Evolutionary conservation across 2,329 filamentous ascomycete species (phyloP).

Genomic region (Aspergillus neoniger): DNA sequence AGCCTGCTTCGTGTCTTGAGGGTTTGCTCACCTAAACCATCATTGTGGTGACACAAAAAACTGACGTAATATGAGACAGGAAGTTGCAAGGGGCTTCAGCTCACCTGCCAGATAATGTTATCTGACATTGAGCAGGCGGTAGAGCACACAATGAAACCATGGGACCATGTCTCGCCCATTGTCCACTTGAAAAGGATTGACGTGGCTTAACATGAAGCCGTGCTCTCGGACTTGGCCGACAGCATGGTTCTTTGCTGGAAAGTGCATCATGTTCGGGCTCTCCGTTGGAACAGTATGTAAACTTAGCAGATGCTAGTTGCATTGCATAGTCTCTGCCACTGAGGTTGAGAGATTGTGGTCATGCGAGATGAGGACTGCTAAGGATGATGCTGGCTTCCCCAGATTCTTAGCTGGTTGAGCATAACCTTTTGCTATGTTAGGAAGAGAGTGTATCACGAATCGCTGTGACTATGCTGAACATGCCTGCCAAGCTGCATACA

Average conservation of each 20-base stretch:
- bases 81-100: neutral
- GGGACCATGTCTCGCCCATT: neutral
- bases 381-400: neutral
- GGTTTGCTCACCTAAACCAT: neutral
- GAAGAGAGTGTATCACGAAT: neutral
- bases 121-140: neutral
- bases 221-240: neutral
- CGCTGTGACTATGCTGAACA: neutral
- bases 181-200: neutral
- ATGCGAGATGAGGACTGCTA: neutral
- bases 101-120: neutral
- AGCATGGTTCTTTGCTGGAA: neutral
- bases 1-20: neutral
- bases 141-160: neutral
- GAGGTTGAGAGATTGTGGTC: neutral
- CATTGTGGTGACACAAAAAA: neutral
- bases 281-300: neutral
- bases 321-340: neutral
- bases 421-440: neutral
- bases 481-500: neutral
- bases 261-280: neutral
- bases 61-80: neutral
- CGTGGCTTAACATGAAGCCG: neutral
- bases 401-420: neutral
- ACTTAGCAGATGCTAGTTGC: neutral